Base-by-base conservation (phyloP, 345 rosid species). In the Turnera subulata region DNA sequence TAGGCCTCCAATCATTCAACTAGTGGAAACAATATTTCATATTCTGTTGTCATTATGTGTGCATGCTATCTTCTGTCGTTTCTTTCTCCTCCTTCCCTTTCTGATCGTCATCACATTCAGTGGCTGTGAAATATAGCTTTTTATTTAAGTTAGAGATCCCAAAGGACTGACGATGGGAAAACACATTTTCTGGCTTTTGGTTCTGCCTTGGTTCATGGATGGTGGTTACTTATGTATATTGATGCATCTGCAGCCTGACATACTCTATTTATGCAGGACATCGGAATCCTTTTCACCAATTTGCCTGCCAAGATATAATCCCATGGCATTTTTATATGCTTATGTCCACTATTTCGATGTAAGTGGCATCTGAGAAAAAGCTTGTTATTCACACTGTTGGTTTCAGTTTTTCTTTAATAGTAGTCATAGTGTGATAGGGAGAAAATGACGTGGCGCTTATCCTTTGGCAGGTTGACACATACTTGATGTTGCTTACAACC, bases 211-310 rank as follows among this genome's bases (percentile, higher is more conserved):
- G 51, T 1, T 42, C 17, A 33, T 32, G 9, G 18, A 2, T 46
- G 37, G 32, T 18, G n/a, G 55, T 48, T 25, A 15, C 18, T 24
- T 26, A 32, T 48, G 35, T 37, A 18, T 21, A 25, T 26, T 46
- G 55, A 29, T 26, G 39, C 42, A 46, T 53, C 25, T 17, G 11
- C 53, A 20, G 15, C 39, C 63, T 66, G 20, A 62, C 44, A 44
- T 17, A 15, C 23, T 67, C 19, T 50, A 42, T 46, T 67, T 54
- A 40, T 76, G 79, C 97, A 90, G 99, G 83, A 90, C 93, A 40
- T 90, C 99, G 51, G 99, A 94, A 67, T 88, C 90, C 51, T 94
- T 94, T 69, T 94, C 95, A 16, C 99, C 99, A 66, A 94, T 90
- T 73, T 94, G 99, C 80, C 75, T 94, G 48, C 99, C 97, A 45